Base-by-base conservation (phyloP, 1,284 basidiomycete genomes). In the Cerioporus squamosus region DNA sequence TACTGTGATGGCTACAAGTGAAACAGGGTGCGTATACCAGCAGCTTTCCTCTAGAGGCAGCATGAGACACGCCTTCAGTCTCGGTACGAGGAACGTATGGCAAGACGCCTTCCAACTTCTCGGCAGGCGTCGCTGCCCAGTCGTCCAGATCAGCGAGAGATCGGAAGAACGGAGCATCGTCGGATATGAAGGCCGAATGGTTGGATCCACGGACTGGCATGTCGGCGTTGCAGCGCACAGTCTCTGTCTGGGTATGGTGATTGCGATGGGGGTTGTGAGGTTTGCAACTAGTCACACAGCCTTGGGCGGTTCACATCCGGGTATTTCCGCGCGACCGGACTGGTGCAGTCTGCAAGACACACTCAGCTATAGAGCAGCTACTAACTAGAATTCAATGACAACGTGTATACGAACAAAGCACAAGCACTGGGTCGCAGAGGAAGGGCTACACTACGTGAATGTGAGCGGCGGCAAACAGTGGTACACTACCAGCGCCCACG, bases 141-240 rank as follows among this genome's bases (percentile, higher is more conserved):
- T 59, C 52, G 47, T 83, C 80, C 9, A 83, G 69, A 17, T 76
- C 74, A 2, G 65, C 64, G 14, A 82, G 70, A 24, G 76, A 72
- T 9, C 56, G 42, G 57, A 82, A 82, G 69, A 71, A 82, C 1
- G 74, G 78, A 1, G 66, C 66, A 26, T 77, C 72, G 20, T 76
- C 75, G 18, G 59, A 58, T 17, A 75, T 70, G 10, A 62, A 55
- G 10, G 60, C 39, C 7, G 72, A 70, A 62, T 80, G 75, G 5
- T 74, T 73, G 63, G 65, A 58, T 10, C 80, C 79, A 14, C 60
- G 59, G 44, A 81, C 58, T 9, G 79, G 79, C 80, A 81, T 80
- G 12, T 7, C 33, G 33, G 33, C 14, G 33, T 10, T 36, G 14
- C 12, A 36, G 14, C 12, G 33, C 33, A 10, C 33, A 10, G 33